Base-by-base conservation (phyloP, 345 rosid species). In the Zanthoxylum bungeanum region DNA sequence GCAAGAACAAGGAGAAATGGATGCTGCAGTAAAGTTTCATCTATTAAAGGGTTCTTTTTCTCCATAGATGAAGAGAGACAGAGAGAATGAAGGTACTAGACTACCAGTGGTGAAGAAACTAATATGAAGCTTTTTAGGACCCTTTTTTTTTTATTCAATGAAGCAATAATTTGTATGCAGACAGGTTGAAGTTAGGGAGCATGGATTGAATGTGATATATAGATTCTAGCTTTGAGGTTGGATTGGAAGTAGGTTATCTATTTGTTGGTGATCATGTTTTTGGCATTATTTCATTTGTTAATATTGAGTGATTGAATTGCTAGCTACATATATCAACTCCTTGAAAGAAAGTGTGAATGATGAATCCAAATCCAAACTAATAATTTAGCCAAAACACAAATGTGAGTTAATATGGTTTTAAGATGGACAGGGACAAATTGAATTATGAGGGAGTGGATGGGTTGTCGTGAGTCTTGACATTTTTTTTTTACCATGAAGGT, bases 1-100 rank as follows among this genome's bases (percentile, higher is more conserved):
- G 83, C 82, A 39, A 87, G 40, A 50, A 86, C 33, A 28, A 83
- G 73, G 31, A 92, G 78, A 59, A 86, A n/a, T 3, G 87, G 85
- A 33, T 83, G 91, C 28, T 86, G 84, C 68, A 86, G 30, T 12
- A 84, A 70, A 28, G 77, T 75, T 34, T 86, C 90, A 58, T 81
- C 73, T 60, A 64, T 25, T 55, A 47, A 55, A 14, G 71, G 76
- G 27, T 55, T 77, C 77, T 84, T 85, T 81, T 86, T 87, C 85
- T 85, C 89, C 92, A 90, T 86, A 65, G 73, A 68, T 67, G 44
- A 59, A 33, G 42, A 51, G 52, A 56, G 28, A 16, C 0, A 9
- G 57, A 30, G 67, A n/a, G 22, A 9, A 7, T 33, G n/a, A 49
- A 50, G 28, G 49, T 44, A 19, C 12, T 14, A 4, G n/a, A n/a